Base-by-base conservation (phyloP, 345 rosid species). In the Melaleuca quinquenervia region DNA sequence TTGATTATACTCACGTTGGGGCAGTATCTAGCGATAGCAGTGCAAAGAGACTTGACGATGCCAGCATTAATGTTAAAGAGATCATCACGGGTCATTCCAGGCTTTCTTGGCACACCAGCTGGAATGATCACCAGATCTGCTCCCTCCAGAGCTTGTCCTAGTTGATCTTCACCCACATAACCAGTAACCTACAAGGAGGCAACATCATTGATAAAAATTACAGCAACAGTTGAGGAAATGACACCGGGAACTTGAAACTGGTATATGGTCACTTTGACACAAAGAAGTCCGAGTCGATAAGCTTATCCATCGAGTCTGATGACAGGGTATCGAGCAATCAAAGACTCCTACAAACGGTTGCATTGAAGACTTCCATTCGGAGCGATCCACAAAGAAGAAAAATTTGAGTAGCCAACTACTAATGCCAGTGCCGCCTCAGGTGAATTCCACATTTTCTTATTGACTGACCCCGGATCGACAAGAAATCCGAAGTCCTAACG, bases 41-140 rank as follows among this genome's bases (percentile, higher is more conserved):
- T 44, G 83, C 94, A 91, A 3, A 96, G 92, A 76, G 90, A 88
- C 92, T 93, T 95, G 58, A 95, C 96, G 32, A 95, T 95, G 84
- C 99, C 99, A 29, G 98, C 97, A 88, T 96, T 96, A 78, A 96
- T 95, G 91, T 96, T 96, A 76, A 96, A 95, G 87, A 96, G 96
- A 91, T 95, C 98, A 83, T 96, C 98, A 85, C 97, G 96, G 6
- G 95, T 96, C 98, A 96, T 96, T 18, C 98, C 98, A 5, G 98
- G 98, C 90, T 96, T 96, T 87, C 98, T 91, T 8, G 98, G 98
- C 10, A 95, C 98, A 75, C 98, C 98, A 83, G 98, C 98, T 0
- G 96, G 97, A 85, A 96, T 94, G 58, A 95, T 93, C 48, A 96
- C 96, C 78, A 96, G 87, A 84, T 95, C 99, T 58, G 92, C 90